Conservation (phyloP, 1,284 basidiomycete species). For the Cutaneotrichosporon arboriforme region DNA sequence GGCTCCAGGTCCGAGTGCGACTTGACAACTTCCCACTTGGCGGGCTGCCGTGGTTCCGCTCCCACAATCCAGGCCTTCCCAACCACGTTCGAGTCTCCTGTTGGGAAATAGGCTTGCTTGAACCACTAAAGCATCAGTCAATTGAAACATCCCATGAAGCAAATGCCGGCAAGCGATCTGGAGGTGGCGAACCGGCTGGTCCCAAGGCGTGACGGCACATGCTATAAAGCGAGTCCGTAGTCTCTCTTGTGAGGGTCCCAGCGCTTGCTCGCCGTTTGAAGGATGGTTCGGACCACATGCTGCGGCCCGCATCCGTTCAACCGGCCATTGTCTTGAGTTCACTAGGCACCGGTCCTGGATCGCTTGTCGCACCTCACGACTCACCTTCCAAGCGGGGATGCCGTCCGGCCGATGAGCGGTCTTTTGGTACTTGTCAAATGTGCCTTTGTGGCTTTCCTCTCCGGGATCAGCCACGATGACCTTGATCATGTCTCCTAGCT, state of each 20-base stretch:
- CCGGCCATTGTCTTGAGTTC: no score
- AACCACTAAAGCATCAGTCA: slow-evolving; percentile 14
- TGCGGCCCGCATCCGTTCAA: no score
- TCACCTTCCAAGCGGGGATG: slow-evolving; percentile 30
- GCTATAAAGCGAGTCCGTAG: no score
- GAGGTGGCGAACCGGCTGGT: neutral
- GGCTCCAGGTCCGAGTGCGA: neutral
- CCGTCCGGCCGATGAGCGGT: slow-evolving; percentile 12
- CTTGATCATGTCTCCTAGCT: slow-evolving; percentile 22
- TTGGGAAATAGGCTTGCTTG: slow-evolving; percentile 22
- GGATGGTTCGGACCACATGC: no score
- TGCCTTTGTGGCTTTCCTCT: slow-evolving; percentile 5
- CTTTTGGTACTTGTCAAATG: slow-evolving; percentile 11
- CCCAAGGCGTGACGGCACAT: no score
- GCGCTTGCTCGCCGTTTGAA: no score
- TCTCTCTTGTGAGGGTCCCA: no score
- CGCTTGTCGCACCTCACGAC: neutral
- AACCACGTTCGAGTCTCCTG: slow-evolving; percentile 12
- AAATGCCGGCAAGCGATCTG: no score
- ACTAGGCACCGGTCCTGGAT: no score
- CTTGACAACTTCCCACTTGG: neutral
- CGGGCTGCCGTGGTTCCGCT: slow-evolving; percentile 6
- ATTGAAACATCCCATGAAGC: neutral
- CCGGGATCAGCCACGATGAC: slow-evolving; percentile 15
- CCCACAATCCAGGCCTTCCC: slow-evolving; percentile 17